phyloP scores from a whole-genome alignment of 176 grass and related monocot species.

The Carex kokanica region DNA sequence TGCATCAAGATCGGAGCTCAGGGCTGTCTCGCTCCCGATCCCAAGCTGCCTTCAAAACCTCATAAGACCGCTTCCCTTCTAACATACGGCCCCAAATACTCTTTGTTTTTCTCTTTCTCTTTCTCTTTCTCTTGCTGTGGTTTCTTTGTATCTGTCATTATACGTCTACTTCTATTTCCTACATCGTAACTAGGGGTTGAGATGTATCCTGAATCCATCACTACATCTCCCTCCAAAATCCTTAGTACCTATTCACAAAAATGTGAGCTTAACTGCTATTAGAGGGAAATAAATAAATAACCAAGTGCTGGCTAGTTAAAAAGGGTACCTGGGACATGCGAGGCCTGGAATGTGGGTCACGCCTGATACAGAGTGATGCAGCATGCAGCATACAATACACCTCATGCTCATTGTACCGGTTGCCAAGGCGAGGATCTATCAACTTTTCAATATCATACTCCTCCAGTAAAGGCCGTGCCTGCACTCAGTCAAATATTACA shows the following conservation, averaged over 20 bases:
- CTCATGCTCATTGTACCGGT: constrained; percentile 60
- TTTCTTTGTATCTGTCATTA: constrained; percentile 40
- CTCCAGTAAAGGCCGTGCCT: constrained; percentile 82
- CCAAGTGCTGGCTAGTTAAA: background rate
- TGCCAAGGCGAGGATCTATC: constrained; percentile 71
- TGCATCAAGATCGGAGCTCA: constrained; percentile 42
- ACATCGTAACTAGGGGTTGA: constrained; percentile 54
- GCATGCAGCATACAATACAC: constrained; percentile 85
- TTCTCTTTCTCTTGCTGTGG: constrained; percentile 23
- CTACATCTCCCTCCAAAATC: constrained; percentile 80
- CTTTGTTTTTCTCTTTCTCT: too few relatives aligned
- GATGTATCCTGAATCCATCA: constrained; percentile 56
- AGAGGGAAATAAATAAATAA: constrained; percentile 34
- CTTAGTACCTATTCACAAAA: constrained; percentile 64
- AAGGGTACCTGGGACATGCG: constrained; percentile 75
- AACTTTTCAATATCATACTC: constrained; percentile 49
- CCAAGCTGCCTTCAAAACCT: constrained; percentile 54
- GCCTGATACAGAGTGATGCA: constrained; percentile 77
- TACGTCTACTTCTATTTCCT: constrained; percentile 60
- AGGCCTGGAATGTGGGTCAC: constrained; percentile 83
- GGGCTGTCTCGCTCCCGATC: constrained; percentile 63
- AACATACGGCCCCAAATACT: background rate
- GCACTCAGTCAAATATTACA: background rate
- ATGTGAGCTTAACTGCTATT: background rate
- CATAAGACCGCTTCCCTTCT: constrained; percentile 45